phyloP scores from a whole-genome alignment of 129 eudicot genomes.

The Lonicera japonica region DNA sequence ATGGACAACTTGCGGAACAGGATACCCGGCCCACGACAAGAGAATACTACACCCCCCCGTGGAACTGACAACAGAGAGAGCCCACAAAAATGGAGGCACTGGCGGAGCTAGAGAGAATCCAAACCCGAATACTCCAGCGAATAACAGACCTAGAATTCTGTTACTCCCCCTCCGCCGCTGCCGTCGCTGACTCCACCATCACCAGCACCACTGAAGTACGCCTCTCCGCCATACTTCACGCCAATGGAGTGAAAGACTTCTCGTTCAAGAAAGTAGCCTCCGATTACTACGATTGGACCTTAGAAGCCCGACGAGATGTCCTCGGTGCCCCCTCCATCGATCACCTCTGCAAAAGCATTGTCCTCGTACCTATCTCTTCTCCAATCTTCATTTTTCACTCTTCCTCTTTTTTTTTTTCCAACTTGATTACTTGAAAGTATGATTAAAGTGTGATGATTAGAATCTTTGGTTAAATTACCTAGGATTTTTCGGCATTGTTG shows the following conservation, averaged over 20 bases:
- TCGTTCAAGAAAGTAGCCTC: conserved; percentile 62
- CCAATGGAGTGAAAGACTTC: conserved; percentile 59
- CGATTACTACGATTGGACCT: conserved; percentile 81
- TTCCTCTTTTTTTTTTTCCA: neutral
- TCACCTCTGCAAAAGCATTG: conserved; percentile 98
- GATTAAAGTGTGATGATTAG: neutral
- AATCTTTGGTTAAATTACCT: no score
- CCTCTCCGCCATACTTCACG: conserved; percentile 61
- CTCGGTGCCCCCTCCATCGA: conserved; percentile 75
- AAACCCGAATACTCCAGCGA: conserved; percentile 58
- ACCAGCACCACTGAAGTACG: conserved; percentile 56
- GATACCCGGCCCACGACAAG: no score
- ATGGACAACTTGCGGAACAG: no score
- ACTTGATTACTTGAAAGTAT: neutral
- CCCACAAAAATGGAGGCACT: conserved; percentile 30
- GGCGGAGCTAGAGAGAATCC: conserved; percentile 55
- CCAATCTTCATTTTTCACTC: neutral
- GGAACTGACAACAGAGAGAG: neutral
- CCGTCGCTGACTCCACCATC: conserved; percentile 16
- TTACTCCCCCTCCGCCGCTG: conserved; percentile 15
- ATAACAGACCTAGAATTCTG: conserved; percentile 64
- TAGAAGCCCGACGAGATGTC: conserved; percentile 63
- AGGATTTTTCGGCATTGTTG: no score
- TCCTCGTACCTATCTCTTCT: conserved; percentile 65
- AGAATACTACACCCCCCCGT: no score